Conservation (phyloP, 352 stramenopile species). For the Phytopythium vexans region DNA sequence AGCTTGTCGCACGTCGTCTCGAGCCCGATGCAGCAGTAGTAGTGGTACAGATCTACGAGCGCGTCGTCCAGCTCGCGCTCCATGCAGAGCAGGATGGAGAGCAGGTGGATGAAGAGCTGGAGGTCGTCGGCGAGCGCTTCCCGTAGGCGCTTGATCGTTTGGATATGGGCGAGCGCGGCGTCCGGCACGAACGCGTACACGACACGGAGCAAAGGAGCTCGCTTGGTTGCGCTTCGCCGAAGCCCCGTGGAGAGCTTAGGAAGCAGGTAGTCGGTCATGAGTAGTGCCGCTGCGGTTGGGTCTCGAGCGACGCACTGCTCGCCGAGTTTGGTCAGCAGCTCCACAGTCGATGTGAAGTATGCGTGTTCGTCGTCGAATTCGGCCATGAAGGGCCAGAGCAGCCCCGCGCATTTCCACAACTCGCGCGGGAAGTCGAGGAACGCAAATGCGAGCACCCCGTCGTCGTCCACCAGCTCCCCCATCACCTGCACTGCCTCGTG, state of each 20-base stretch:
- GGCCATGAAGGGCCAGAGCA: conserved; percentile 47
- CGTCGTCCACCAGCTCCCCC: conserved; percentile 37
- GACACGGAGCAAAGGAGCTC: conserved; percentile 48
- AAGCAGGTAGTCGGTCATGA: conserved; percentile 58
- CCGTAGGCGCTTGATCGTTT: conserved; percentile 73
- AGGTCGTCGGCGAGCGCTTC: conserved; percentile 60
- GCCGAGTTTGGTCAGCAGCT: conserved; percentile 38
- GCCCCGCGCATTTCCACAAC: conserved; percentile 71
- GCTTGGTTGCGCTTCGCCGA: conserved; percentile 30
- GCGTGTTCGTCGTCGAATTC: conserved; percentile 44
- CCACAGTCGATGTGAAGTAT: conserved; percentile 30
- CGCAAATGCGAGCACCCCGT: conserved; percentile 45
- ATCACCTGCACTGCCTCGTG: conserved; percentile 33
- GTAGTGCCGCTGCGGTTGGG: conserved; percentile 27
- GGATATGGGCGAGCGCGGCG: conserved; percentile 57
- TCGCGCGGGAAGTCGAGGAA: conserved; percentile 79
- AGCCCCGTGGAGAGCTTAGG: conserved; percentile 33
- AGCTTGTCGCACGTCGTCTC: conserved; percentile 73
- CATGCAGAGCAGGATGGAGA: conserved; percentile 69
- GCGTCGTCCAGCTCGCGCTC: conserved; percentile 66
- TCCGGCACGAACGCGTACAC: conserved; percentile 57
- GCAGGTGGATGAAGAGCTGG: conserved; percentile 69
- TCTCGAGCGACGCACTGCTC: conserved; percentile 49
- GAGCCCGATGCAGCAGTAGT: conserved; percentile 85
- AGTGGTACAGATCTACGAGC: conserved; percentile 81